Evolutionary conservation across 768 basidiomycete species (phyloP).

Genomic region (Tulasnella sp.): DNA sequence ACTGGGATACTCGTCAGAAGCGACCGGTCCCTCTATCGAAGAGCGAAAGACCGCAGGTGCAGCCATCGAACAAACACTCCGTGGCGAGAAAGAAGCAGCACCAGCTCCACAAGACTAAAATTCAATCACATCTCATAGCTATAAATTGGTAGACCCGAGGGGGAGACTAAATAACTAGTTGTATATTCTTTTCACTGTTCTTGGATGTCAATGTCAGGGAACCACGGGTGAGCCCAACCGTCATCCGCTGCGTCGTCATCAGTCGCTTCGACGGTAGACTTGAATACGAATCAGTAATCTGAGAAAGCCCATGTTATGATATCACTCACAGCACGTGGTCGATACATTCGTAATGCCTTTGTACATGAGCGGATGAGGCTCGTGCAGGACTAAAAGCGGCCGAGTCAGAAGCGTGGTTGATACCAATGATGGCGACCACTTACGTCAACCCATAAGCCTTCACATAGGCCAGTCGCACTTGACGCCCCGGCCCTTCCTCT

Average conservation of each 20-base stretch:
- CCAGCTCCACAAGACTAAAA: slow-evolving; percentile 38
- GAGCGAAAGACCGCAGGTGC: slow-evolving; percentile 44
- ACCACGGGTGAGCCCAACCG: not conserved
- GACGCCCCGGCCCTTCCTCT: not conserved
- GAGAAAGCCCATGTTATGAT: too few relatives aligned
- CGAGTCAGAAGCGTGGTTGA: too few relatives aligned
- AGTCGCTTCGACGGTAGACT: not conserved
- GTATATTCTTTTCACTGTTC: not conserved
- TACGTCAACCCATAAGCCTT: not conserved
- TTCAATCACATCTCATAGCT: not conserved
- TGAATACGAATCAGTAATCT: too few relatives aligned
- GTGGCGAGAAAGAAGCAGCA: slow-evolving; percentile 55
- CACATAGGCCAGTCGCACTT: not conserved
- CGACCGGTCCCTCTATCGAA: slow-evolving; percentile 40
- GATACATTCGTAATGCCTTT: too few relatives aligned
- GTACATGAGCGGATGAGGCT: not conserved
- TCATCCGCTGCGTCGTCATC: not conserved
- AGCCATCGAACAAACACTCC: slow-evolving; percentile 46
- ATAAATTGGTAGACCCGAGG: not conserved
- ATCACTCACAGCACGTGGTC: too few relatives aligned
- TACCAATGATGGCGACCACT: too few relatives aligned
- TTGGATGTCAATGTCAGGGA: not conserved
- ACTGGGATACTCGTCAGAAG: slow-evolving; percentile 53
- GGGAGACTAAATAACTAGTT: not conserved
- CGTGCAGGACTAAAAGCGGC: not conserved